Evolutionary conservation across 805 yeast genomes (phyloP), one percentile per base, ranked within the genome.

Genomic region (Wickerhamiella brachini): DNA sequence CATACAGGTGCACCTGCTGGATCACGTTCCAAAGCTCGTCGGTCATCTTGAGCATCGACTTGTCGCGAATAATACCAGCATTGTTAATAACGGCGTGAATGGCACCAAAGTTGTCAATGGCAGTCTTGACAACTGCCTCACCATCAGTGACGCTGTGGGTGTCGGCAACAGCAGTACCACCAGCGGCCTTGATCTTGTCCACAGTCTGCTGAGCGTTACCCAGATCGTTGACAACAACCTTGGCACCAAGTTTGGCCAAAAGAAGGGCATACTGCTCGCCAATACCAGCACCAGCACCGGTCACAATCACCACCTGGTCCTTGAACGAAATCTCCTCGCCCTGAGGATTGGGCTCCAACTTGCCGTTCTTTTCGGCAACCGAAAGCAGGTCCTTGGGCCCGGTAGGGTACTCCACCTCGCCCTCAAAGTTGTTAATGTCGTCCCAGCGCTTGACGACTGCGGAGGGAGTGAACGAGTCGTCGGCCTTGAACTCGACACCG

Each of bases 241-340:
- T 87, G 24, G 97, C 97, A 54, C 97, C 98, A 60, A 85, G 85
- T 66, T 77, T 82, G 51, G 94, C 97, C 64, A 84, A 83, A 65
- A 78, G 75, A 48, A 79, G 68, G 3, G 97, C 95, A 69, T 90
- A 94, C 53, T 88, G 84, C 65, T 83, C 80, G 55, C 98, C 98
- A 59, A 90, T 75, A 46, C 98, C 98, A 47, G 85, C 81, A 56
- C 96, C 97, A 43, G 96, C 89, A 56, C 98, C 98, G 17, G 97
- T 90, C 51, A 90, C 79, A 53, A 90, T 76, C 37, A 87, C 96
- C 51, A 90, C 96, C 69, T 85, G 85, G 59, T 74, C 88, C 63
- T 79, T 79, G 64, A 90, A 71, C 26, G 87, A 78, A 45, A 83
- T 73, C 22, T 72, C 67, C 22, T 58, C 61, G 7, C 84, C 83